Base-by-base conservation (phyloP, 208 protist genomes). In the Trypanosoma scelopori region DNA sequence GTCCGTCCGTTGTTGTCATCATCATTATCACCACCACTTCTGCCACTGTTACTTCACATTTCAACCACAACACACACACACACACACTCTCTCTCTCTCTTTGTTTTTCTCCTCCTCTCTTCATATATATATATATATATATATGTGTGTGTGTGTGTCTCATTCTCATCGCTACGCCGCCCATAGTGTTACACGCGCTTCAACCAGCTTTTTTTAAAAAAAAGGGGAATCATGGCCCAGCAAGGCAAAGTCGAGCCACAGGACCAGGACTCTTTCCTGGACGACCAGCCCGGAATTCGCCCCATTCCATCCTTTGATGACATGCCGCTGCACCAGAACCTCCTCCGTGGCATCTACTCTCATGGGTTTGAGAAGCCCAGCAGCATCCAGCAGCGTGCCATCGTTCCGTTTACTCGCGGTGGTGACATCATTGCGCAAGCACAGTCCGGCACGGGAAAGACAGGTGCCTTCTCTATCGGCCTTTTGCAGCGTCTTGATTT, bases 301-400 rank as follows among this genome's bases (percentile, higher is more conserved):
- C 85, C 97, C 46, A 88, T 98, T 50, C 67, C 84, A 15, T 84
- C 82, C 28, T 99, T 99, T 82, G 98, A 99, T 78, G 84, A 98
- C 69, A 99, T 99, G 98, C 89, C 92, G 25, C 93, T 99, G 16
- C 93, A 97, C 74, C 92, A 97, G 30, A 93, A 98, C 56, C 89
- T 99, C 1, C 82, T 99, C 47, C 87, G 97, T 58, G 98, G 98
- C 71, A 98, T 99, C 71, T 99, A 99, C 82, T 90, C 93, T 11
- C 99, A 99, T 78, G 98, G 97, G 66, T 99, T 99, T 77, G 97
- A 99, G 84, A 98, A 98, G 81, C 98, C 98, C 43, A 99, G 98
- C 46, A 97, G 95, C 61, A 99, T 99, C 73, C 98, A 99, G 93
- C 97, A 99, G 89, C 89, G 97, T 60, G 98, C 98, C 55, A 99